Conservation (phyloP, 176 grass and related monocot species). For the Bolboschoenus planiculmis region DNA sequence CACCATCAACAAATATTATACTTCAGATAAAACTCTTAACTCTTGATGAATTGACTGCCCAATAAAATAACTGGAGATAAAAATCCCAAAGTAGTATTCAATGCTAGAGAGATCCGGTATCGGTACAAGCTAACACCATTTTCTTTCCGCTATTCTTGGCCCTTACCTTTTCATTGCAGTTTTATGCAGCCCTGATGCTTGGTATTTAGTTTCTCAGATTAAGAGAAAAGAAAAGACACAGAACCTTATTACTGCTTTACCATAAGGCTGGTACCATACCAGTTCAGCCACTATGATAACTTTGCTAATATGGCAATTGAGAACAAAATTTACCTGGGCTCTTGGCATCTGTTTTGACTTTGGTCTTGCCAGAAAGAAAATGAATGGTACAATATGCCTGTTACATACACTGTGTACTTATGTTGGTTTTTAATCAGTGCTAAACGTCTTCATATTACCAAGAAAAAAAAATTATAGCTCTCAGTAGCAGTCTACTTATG, state of each 20-base stretch:
- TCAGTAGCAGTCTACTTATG: not conserved
- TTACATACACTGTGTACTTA: not conserved
- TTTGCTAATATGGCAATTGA: not conserved
- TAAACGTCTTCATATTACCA: not conserved
- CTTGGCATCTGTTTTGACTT: not conserved
- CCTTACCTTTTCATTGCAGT: not conserved
- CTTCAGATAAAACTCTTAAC: slow-evolving; percentile 9
- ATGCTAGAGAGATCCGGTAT: not conserved
- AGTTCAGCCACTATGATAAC: not conserved
- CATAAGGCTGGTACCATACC: not conserved
- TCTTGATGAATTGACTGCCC: not conserved
- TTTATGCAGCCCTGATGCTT: not conserved
- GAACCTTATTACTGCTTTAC: not conserved
- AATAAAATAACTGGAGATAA: not conserved
- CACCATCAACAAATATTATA: slow-evolving; percentile 17
- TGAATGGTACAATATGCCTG: not conserved
- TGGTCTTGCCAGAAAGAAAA: not conserved
- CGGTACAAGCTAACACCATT: not conserved
- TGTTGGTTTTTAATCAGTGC: not conserved
- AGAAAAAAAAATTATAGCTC: slow-evolving; percentile 8
- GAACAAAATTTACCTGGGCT: not conserved
- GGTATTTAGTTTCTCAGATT: not conserved
- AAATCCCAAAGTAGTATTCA: not conserved
- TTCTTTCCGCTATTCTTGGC: no score
- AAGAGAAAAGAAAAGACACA: not conserved